These are phyloP conservation scores for Centrapalus pauciflorus DNA, from an alignment of 129 eudicot species.

Conservation along the genomic window DNA sequence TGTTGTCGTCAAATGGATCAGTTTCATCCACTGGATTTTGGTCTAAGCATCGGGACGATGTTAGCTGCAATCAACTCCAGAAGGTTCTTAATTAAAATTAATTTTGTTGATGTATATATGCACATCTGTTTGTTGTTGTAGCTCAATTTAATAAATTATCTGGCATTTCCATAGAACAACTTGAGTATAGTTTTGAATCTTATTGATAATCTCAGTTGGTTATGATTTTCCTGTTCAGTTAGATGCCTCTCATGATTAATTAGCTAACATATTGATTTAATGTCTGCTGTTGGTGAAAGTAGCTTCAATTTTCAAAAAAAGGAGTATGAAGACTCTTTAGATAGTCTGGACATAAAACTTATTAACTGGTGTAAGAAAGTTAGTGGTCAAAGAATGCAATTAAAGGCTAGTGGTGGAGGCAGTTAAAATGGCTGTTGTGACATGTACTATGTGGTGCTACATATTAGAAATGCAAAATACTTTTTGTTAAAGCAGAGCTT, in stretches of 20 bases:
- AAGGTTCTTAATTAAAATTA: conserved; percentile 46
- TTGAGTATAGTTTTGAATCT: conserved; percentile 21
- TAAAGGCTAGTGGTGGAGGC: conserved; percentile 6
- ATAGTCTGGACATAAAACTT: conserved; percentile 5
- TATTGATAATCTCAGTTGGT: neutral
- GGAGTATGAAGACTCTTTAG: neutral
- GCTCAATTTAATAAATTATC: neutral
- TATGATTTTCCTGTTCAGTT: neutral
- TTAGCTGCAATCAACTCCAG: conserved; percentile 83
- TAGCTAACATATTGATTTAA: conserved; percentile 5
- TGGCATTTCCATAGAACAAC: conserved; percentile 9
- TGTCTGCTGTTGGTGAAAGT: conserved; percentile 6
- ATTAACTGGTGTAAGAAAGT: conserved; percentile 11
- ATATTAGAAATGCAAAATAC: conserved; percentile 6
- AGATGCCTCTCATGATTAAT: neutral
- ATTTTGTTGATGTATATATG: neutral
- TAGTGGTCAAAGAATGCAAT: neutral
- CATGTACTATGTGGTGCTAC: neutral
- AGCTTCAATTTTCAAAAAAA: neutral
- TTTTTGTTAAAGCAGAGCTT: neutral
- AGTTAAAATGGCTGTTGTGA: neutral
- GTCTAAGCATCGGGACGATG: conserved; percentile 73
- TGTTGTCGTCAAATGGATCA: conserved; percentile 45
- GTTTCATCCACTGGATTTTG: conserved; percentile 61
- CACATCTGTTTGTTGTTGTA: conserved; percentile 1